Conservation (phyloP, 116 monocot species). For the Iris pallida region DNA sequence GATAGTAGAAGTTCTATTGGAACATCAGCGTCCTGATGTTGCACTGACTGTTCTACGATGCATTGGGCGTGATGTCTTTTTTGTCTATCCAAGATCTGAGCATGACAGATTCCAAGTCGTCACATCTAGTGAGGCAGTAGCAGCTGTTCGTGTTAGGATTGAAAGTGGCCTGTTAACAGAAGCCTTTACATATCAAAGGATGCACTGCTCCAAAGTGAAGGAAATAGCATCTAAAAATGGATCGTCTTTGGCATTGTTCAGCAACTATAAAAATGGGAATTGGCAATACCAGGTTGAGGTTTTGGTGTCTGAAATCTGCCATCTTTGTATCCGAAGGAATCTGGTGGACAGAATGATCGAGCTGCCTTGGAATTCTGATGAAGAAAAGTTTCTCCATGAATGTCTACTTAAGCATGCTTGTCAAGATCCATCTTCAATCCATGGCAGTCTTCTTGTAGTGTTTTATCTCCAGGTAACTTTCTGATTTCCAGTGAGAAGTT, state of each 20-base stretch:
- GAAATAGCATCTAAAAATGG: conserved; percentile 26
- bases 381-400: conserved; percentile 74
- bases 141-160: conserved; percentile 65
- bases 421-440: conserved; percentile 42
- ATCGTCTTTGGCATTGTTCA: conserved; percentile 8
- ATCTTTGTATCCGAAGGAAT: conserved; percentile 71
- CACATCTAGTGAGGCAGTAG: conserved; percentile 62
- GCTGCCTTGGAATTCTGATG: conserved; percentile 83
- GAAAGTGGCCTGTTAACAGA: conserved; percentile 88
- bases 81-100: conserved; percentile 25
- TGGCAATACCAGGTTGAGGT: conserved; percentile 56
- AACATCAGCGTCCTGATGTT: conserved; percentile 66
- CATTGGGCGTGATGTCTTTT: conserved; percentile 61
- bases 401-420: conserved; percentile 64
- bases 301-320: conserved; percentile 78
- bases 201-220: conserved; percentile 54
- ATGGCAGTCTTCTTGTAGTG: conserved; percentile 86
- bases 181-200: conserved; percentile 86
- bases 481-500: no score
- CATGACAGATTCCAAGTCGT: conserved; percentile 23
- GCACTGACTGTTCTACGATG: conserved; percentile 72
- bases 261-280: conserved; percentile 16
- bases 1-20: conserved; percentile 77
- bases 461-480: conserved; percentile 96
- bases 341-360: conserved; percentile 92